These are phyloP conservation scores for Agroathelia rolfsii DNA, from an alignment of 1,284 basidiomycete species.

Conservation along the genomic window DNA sequence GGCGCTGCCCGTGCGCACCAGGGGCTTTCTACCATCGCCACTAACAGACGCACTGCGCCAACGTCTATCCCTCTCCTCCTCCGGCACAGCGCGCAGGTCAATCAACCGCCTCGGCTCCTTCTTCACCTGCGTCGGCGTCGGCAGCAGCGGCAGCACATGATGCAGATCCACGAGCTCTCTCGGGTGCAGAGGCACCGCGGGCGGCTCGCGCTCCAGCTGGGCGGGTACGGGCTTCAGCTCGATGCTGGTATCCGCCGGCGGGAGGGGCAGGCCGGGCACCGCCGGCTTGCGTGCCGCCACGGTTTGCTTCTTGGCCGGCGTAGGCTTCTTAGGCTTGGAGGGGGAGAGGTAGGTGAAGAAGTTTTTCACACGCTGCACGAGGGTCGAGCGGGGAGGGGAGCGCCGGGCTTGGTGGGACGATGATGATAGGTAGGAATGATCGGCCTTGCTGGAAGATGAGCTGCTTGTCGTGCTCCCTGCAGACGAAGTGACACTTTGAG, in stretches of 20 bases:
- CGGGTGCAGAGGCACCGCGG: conserved; percentile 35
- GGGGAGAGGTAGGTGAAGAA: conserved; percentile 54
- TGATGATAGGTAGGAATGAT: too few species aligned
- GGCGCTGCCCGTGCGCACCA: conserved; percentile 43
- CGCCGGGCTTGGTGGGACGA: too few species aligned
- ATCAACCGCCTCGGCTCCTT: conserved; percentile 14
- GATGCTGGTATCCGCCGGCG: conserved; percentile 38
- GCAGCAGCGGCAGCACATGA: conserved; percentile 35
- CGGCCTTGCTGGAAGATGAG: too few species aligned
- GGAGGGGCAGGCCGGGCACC: conserved; percentile 45
- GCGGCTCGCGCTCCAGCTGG: conserved; percentile 40
- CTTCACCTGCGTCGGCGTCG: conserved; percentile 17
- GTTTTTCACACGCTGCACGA: conserved; percentile 36
- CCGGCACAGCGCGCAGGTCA: too few species aligned
- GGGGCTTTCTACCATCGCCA: too few species aligned
- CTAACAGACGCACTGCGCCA: too few species aligned
- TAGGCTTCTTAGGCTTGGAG: conserved; percentile 23
- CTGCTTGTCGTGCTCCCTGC: too few species aligned
- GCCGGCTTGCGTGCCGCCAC: too few species aligned
- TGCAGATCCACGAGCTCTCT: conserved; percentile 55
- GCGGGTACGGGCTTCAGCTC: conserved; percentile 50
- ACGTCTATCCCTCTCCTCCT: conserved; percentile 13
- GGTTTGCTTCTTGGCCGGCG: conserved; percentile 10
- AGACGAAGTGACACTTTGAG: too few species aligned
- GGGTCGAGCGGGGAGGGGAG: conserved; percentile 16